phyloP scores from a whole-genome alignment of 169 alveolate genomes.

The Amoebophrya sp. region DNA sequence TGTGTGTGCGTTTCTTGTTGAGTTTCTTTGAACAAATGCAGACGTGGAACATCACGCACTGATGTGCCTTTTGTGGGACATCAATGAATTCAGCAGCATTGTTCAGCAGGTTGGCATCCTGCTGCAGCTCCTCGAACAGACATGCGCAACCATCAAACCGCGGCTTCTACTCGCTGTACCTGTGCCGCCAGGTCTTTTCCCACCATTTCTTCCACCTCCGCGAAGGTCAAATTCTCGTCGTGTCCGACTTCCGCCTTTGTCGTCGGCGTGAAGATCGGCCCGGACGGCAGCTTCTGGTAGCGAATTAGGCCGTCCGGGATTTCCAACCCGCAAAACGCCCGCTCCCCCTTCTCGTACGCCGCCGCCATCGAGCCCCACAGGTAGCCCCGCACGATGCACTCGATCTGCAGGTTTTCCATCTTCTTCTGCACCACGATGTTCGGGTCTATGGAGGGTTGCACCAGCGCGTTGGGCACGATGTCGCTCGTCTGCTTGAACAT shows the following conservation, averaged over 20 bases:
- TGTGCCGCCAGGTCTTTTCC: not conserved
- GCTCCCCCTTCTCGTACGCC: slow-evolving; percentile 33
- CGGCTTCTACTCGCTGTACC: too few species aligned
- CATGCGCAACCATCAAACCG: too few species aligned
- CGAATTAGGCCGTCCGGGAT: slow-evolving; percentile 33
- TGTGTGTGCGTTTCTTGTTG: not conserved
- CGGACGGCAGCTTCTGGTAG: slow-evolving; percentile 32
- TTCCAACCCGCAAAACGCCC: slow-evolving; percentile 32
- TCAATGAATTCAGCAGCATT: too few species aligned
- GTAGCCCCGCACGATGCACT: slow-evolving; percentile 32
- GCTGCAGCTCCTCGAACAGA: too few species aligned
- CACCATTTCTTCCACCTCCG: not conserved
- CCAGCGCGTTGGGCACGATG: slow-evolving; percentile 35
- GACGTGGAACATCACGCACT: too few species aligned
- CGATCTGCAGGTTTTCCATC: slow-evolving; percentile 30
- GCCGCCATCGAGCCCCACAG: slow-evolving; percentile 25
- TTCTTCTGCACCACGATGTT: slow-evolving; percentile 35
- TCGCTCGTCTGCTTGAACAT: slow-evolving; percentile 26
- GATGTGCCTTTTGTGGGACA: too few species aligned
- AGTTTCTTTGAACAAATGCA: too few species aligned
- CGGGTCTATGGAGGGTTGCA: not conserved
- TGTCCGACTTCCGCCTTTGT: slow-evolving; percentile 39
- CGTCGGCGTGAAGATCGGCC: slow-evolving; percentile 39
- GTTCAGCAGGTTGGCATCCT: too few species aligned
- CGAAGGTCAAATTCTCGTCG: slow-evolving; percentile 25